Evolutionary conservation across 2,329 filamentous ascomycete genomes (phyloP).

Genomic region (Botrytis fabae): DNA sequence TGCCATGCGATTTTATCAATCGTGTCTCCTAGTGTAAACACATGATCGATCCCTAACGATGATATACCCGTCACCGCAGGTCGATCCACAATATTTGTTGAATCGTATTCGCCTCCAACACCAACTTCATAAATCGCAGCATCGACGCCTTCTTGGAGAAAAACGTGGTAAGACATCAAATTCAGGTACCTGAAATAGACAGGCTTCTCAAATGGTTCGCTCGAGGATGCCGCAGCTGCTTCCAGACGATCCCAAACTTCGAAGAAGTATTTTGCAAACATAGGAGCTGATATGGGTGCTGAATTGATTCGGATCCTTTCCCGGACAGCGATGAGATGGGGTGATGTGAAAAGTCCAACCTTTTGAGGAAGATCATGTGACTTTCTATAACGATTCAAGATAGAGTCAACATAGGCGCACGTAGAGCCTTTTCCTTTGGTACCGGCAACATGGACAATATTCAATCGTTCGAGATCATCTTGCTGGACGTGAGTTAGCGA

Average conservation of each 20-base stretch:
- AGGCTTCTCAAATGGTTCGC: conserved; percentile 45
- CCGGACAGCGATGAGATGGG: conserved; percentile 66
- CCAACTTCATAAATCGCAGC: conserved; percentile 66
- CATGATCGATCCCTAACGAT: conserved; percentile 69
- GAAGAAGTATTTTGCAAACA: conserved; percentile 68
- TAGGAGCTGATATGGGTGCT: conserved; percentile 54
- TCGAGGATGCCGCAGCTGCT: conserved; percentile 35
- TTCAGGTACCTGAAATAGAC: conserved; percentile 63
- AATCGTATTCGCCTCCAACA: conserved; percentile 67
- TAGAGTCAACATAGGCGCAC: conserved; percentile 65
- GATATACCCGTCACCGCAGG: conserved; percentile 62
- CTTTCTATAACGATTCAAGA: conserved; percentile 55
- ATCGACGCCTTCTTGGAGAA: conserved; percentile 62
- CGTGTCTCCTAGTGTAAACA: conserved; percentile 61
- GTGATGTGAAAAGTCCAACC: conserved; percentile 67
- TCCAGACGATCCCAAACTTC: conserved; percentile 63
- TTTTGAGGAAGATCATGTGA: conserved; percentile 35
- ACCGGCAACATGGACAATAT: conserved; percentile 69
- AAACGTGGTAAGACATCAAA: conserved; percentile 67
- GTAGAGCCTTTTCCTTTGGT: conserved; percentile 79
- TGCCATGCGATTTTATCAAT: conserved; percentile 71
- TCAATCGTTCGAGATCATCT: conserved; percentile 54
- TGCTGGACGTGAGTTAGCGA: conserved; percentile 27
- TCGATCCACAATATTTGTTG: conserved; percentile 63
- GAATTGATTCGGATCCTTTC: conserved; percentile 67